These are phyloP conservation scores for Anaeromyces robustus DNA, from an alignment of 192 early-diverging fungal species.

Conservation along the genomic window DNA sequence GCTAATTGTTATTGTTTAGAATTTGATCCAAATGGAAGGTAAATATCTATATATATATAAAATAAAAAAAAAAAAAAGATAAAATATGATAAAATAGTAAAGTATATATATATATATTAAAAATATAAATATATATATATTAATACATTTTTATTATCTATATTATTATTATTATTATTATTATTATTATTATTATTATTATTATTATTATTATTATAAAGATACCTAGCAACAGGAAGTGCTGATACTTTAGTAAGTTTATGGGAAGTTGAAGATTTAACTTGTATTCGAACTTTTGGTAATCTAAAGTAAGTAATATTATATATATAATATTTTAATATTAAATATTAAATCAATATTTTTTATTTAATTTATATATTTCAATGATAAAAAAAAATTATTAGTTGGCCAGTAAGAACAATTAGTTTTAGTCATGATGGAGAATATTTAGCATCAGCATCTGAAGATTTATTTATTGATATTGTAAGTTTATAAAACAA, in stretches of 20 bases:
- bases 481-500: conserved; percentile 46
- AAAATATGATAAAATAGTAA: too few relatives aligned
- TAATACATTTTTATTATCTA: background rate
- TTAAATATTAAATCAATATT: background rate
- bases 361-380: background rate
- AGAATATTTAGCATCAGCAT: conserved; percentile 52
- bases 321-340: background rate
- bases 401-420: conserved; percentile 57
- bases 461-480: conserved; percentile 62
- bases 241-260: conserved; percentile 58
- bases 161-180: background rate
- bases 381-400: background rate
- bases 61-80: too few relatives aligned
- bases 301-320: conserved; percentile 36
- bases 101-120: too few relatives aligned
- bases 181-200: too few relatives aligned
- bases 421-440: conserved; percentile 69
- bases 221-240: conserved; percentile 64
- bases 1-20: conserved; percentile 68
- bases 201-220: background rate
- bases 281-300: conserved; percentile 48
- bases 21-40: conserved; percentile 56
- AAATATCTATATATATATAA: background rate
- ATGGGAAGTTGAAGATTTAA: conserved; percentile 54
- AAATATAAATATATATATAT: too few relatives aligned